Conservation (phyloP, 2,329 filamentous ascomycete genomes). For the Stagonosporopsis vannaccii region DNA sequence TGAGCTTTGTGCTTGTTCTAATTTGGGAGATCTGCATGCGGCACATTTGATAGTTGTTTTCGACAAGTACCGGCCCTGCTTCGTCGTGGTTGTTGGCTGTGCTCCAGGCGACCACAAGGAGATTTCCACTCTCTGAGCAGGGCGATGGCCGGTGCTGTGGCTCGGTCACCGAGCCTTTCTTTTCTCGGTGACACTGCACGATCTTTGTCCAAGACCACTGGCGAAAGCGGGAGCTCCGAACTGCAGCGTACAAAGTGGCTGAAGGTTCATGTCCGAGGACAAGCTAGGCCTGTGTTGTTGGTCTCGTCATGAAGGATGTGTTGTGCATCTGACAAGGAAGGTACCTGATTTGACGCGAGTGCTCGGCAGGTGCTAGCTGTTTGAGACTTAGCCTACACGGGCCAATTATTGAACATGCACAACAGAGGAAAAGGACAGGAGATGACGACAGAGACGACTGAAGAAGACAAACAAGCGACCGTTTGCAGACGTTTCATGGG, state of each 20-base stretch:
- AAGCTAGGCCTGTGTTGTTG: neutral
- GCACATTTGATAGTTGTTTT: neutral
- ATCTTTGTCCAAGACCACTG: neutral
- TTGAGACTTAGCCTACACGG: constrained; percentile 3
- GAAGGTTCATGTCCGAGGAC: constrained; percentile 1
- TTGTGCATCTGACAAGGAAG: constrained; percentile 15
- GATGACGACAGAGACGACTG: constrained; percentile 8
- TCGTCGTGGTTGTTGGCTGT: neutral
- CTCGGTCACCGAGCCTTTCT: constrained; percentile 7
- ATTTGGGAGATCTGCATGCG: neutral
- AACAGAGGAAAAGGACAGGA: constrained; percentile 14
- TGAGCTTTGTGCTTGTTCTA: neutral
- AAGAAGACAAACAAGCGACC: constrained; percentile 18
- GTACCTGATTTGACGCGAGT: constrained; percentile 1
- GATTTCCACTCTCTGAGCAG: neutral
- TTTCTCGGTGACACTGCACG: neutral
- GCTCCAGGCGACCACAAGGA: constrained; percentile 1
- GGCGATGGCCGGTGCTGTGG: constrained; percentile 3
- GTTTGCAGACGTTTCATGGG: constrained; percentile 15
- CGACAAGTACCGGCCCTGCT: neutral
- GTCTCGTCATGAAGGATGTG: constrained; percentile 11
- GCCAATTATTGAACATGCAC: constrained; percentile 15
- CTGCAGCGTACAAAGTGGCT: constrained; percentile 8
- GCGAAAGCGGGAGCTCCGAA: constrained; percentile 1
- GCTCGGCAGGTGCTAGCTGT: neutral